phyloP scores from a whole-genome alignment of 2,329 filamentous ascomycete genomes.

The Aspergillus sp. region DNA sequence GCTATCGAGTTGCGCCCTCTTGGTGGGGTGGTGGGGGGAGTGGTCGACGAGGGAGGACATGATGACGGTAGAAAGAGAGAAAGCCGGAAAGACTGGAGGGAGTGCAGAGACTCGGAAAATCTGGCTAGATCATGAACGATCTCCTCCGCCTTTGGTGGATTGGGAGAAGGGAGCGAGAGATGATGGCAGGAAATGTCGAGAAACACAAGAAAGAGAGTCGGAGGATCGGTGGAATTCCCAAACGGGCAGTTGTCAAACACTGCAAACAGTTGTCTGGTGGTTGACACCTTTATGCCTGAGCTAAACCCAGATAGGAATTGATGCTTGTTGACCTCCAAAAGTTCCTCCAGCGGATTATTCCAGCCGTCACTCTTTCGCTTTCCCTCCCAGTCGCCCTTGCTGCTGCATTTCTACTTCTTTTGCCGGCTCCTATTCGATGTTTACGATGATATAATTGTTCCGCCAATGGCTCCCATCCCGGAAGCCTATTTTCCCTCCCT shows the following conservation, averaged over 20 bases:
- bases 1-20: slow-evolving; percentile 60
- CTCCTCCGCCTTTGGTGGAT: no score
- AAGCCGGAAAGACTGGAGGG: not conserved
- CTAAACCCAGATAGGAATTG: slow-evolving; percentile 29
- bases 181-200: no score
- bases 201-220: no score
- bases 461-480: slow-evolving; percentile 58
- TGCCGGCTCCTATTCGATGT: slow-evolving; percentile 7
- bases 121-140: not conserved
- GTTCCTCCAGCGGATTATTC: slow-evolving; percentile 15
- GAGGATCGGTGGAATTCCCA: slow-evolving; percentile 12
- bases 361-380: slow-evolving; percentile 9
- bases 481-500: slow-evolving; percentile 76
- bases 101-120: not conserved
- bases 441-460: slow-evolving; percentile 35
- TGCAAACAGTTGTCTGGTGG: no score
- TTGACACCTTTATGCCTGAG: no score
- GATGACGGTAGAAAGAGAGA: slow-evolving; percentile 11
- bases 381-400: slow-evolving; percentile 3
- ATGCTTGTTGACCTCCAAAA: slow-evolving; percentile 29
- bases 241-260: slow-evolving; percentile 9
- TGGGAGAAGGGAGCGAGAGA: not conserved
- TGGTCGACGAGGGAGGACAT: slow-evolving; percentile 58
- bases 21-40: slow-evolving; percentile 69
- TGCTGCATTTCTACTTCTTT: slow-evolving; percentile 1